A percentile compares a stretch with the other conserved stretches of the same genome.
phyloP scores from a whole-genome alignment of 1,139 yeast species.

The Pichia sp. region DNA sequence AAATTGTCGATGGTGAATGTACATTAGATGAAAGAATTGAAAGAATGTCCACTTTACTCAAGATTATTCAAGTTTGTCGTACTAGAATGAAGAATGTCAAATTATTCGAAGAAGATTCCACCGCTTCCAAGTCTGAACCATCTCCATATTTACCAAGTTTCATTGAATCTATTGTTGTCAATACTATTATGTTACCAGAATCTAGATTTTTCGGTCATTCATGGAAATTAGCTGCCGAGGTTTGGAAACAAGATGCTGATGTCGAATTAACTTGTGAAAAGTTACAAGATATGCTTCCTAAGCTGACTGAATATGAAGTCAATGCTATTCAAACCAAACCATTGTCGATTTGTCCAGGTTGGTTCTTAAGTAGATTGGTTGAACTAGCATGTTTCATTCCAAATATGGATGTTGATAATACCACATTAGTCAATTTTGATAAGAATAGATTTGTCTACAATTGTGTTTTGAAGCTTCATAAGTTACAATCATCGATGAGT shows the following conservation, averaged over 20 bases:
- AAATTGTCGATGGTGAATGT: constrained; percentile 60
- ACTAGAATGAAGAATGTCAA: constrained; percentile 66
- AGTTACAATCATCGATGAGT: constrained; percentile 30
- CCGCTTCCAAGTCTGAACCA: constrained; percentile 31
- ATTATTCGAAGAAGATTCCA: constrained; percentile 40
- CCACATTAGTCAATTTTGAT: constrained; percentile 62
- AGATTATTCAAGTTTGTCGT: constrained; percentile 64
- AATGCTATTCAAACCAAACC: constrained; percentile 21
- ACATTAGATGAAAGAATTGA: constrained; percentile 60
- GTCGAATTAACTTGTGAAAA: constrained; percentile 15
- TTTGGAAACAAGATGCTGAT: constrained; percentile 8
- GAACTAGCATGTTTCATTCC: constrained; percentile 71
- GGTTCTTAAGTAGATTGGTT: constrained; percentile 59
- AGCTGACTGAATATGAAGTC: constrained; percentile 8
- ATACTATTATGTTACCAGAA: constrained; percentile 79
- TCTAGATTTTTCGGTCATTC: constrained; percentile 63
- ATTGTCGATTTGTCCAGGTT: constrained; percentile 83
- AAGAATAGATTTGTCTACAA: constrained; percentile 64
- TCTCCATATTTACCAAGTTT: constrained; percentile 77
- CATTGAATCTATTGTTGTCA: constrained; percentile 75
- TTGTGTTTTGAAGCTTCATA: constrained; percentile 49
- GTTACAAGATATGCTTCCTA: constrained; percentile 18
- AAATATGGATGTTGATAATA: constrained; percentile 58
- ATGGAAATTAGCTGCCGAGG: constrained; percentile 60
- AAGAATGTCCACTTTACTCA: constrained; percentile 68